Evolutionary conservation across 148 eudicot species (phyloP), one percentile per base, ranked within the genome.

Genomic region (Euryodendron excelsum): DNA sequence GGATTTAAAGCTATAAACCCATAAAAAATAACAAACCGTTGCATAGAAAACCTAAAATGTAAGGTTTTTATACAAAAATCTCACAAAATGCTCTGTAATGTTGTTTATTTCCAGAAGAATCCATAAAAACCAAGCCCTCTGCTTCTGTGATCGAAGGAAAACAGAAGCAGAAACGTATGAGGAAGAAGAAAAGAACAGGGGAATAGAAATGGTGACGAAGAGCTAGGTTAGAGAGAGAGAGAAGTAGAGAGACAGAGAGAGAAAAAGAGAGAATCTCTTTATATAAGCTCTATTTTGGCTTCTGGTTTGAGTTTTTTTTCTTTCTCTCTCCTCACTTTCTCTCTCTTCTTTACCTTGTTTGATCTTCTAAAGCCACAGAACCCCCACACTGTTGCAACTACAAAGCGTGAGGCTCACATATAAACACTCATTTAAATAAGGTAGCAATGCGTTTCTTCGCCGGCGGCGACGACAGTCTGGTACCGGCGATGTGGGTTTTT

Each of bases 241-340:
- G 55, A 33, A 52, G 18, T 55, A 63, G 25, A 34, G 25, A 64
- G 44, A 12, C 36, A 65, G 69, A 59, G 75, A 31, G 50, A 36
- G 73, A 48, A 53, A 71, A 34, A 63, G 69, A 63, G 71, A 62
- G 72, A 66, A 65, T 39, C 45, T 34, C 47, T 68, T 78, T 73
- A 77, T 82, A 65, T 58, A 77, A 65, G 59, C 69, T 56, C 77
- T 72, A 14, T 60, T 68, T 68, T 78, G 71, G 72, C 61, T 82
- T 78, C 75, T 73, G 60, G 65, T 78, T 69, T 59, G 77, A 59
- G 73, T 72, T 64, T 28, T 67, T 53, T 41, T 1, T 61, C 15
- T 61, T 21, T 63, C 69, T 76, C 56, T 76, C 79, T 12, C 15
- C 3, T 15, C 4, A 1, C 12, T 66, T 61, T 27, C n/a, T n/a